These are phyloP conservation scores for Fusarium palustre DNA, from an alignment of 2,329 filamentous ascomycete species.

Conservation along the genomic window DNA sequence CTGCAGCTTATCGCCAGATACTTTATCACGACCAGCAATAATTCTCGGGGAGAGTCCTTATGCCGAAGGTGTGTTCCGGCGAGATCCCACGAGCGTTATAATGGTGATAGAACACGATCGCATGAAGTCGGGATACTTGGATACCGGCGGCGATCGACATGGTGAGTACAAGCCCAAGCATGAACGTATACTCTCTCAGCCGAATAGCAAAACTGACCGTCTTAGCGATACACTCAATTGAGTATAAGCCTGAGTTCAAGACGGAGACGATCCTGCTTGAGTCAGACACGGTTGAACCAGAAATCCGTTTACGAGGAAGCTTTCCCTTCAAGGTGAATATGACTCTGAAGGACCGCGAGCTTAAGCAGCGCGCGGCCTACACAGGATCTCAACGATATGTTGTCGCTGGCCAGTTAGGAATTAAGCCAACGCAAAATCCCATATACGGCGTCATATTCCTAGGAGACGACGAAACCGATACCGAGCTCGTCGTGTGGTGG, in stretches of 20 bases:
- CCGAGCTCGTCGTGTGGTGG: slow-evolving; percentile 47
- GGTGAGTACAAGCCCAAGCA: slow-evolving; percentile 15
- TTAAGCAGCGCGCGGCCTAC: slow-evolving; percentile 45
- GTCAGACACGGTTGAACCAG: slow-evolving; percentile 40
- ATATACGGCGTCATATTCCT: slow-evolving; percentile 46
- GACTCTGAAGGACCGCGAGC: slow-evolving; percentile 35
- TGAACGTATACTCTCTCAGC: not conserved
- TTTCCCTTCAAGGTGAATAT: slow-evolving; percentile 46
- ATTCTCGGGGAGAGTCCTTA: slow-evolving; percentile 42
- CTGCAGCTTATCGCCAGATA: slow-evolving; percentile 46
- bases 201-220: slow-evolving; percentile 13
- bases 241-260: slow-evolving; percentile 46
- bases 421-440: slow-evolving; percentile 42
- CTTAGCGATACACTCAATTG: slow-evolving; percentile 43
- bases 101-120: slow-evolving; percentile 46
- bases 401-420: slow-evolving; percentile 40
- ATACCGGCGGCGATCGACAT: slow-evolving; percentile 35
- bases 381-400: slow-evolving; percentile 45
- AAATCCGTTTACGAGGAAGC: slow-evolving; percentile 39
- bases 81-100: slow-evolving; percentile 43
- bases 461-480: slow-evolving; percentile 40
- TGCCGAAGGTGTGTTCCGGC: slow-evolving; percentile 36
- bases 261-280: slow-evolving; percentile 45
- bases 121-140: slow-evolving; percentile 40
- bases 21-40: slow-evolving; percentile 44